A percentile compares a stretch with the other conserved stretches of the same genome.
Evolutionary conservation across 176 grass and related monocot genomes (phyloP).

Genomic region (Puccinellia tenuiflora): DNA sequence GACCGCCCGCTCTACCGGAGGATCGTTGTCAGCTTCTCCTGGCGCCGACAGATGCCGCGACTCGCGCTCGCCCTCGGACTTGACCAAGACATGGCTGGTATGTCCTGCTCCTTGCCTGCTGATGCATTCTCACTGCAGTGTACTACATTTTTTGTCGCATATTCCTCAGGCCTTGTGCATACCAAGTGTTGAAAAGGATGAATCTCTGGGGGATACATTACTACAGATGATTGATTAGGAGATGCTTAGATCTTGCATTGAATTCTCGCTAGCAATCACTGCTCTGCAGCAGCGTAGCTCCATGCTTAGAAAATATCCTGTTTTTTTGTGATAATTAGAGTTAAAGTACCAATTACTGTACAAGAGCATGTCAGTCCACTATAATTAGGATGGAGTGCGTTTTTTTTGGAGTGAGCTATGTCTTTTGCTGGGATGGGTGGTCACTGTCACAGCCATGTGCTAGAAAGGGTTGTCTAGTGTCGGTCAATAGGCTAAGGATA

Average conservation of each 20-base stretch:
- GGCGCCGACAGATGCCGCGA: conserved; percentile 84
- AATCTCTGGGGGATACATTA: background rate
- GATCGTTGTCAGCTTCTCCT: conserved; percentile 82
- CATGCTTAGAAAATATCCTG: background rate
- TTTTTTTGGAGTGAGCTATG: conserved; percentile 24
- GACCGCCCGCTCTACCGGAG: conserved; percentile 57
- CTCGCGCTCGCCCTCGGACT: conserved; percentile 69
- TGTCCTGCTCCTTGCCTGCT: background rate
- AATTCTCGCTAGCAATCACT: background rate
- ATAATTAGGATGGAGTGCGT: conserved; percentile 28
- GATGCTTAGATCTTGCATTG: conserved; percentile 14
- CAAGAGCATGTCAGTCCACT: background rate
- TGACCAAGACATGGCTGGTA: conserved; percentile 81
- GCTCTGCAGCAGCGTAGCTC: background rate
- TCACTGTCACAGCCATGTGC: conserved; percentile 42
- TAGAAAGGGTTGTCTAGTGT: conserved; percentile 27
- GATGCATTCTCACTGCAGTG: background rate
- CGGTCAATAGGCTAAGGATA: conserved; percentile 31
- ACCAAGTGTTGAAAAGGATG: background rate
- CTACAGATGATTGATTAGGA: background rate
- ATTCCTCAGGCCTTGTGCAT: background rate
- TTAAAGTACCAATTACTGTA: background rate
- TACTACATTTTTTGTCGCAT: background rate
- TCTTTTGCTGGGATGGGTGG: conserved; percentile 23
- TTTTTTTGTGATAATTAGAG: background rate